Evolutionary conservation across 1,139 yeast species (phyloP).

Genomic region (Pneumocystis carinii): DNA sequence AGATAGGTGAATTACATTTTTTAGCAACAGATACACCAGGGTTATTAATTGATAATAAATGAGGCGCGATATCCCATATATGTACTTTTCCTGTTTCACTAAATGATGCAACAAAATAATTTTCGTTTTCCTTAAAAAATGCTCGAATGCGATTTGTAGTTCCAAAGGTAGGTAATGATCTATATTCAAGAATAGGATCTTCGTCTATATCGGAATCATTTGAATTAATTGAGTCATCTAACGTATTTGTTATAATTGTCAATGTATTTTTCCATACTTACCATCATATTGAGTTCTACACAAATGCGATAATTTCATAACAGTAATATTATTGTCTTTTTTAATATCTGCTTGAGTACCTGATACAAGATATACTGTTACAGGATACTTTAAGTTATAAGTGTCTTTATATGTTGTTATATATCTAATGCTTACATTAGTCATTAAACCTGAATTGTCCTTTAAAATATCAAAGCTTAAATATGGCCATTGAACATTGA

Average conservation of each 20-base stretch:
- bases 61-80: constrained; percentile 68
- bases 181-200: constrained; percentile 82
- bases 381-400: constrained; percentile 42
- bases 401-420: not conserved
- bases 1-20: constrained; percentile 59
- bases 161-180: constrained; percentile 55
- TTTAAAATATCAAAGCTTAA: constrained; percentile 79
- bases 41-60: constrained; percentile 66
- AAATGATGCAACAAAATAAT: constrained; percentile 72
- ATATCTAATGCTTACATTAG: constrained; percentile 26
- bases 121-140: constrained; percentile 53
- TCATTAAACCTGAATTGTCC: constrained; percentile 71
- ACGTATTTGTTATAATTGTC: not conserved
- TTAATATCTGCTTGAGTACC: constrained; percentile 87
- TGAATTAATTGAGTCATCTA: constrained; percentile 35
- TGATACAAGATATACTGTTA: constrained; percentile 67
- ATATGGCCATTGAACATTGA: constrained; percentile 95
- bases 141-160: constrained; percentile 85
- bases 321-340: constrained; percentile 75
- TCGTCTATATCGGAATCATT: constrained; percentile 55
- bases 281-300: constrained; percentile 76
- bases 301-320: constrained; percentile 69
- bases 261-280: constrained; percentile 32
- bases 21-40: constrained; percentile 79
- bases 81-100: constrained; percentile 81